Conservation (phyloP, 164 flowering plant species). For the grape (Vitis vinifera) region ASM3070453v1 NC_081811.1:30448001-30448500, state of each 20-base stretch:
- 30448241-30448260: not conserved
- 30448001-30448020: not conserved
- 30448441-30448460: conserved; percentile 63
- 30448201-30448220: not conserved
- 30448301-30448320: no score
- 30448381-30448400: no score
- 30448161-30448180: no score
- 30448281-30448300: not conserved
- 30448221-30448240: not conserved
- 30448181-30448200: not conserved
- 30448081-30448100: conserved; percentile 93
- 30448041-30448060: conserved; percentile 96
- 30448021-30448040: conserved; percentile 74
- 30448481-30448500: conserved; percentile 89
- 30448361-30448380: no score
- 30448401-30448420: not conserved
- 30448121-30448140: not conserved
- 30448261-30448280: not conserved
- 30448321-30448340: no score
- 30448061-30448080: conserved; percentile 86
- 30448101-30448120: conserved; percentile 73
- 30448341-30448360: no score
- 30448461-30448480: conserved; percentile 96
- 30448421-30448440: not conserved
- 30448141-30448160: not conserved